Base-by-base conservation (phyloP, 768 basidiomycete species). In the Boletus edulis region DNA sequence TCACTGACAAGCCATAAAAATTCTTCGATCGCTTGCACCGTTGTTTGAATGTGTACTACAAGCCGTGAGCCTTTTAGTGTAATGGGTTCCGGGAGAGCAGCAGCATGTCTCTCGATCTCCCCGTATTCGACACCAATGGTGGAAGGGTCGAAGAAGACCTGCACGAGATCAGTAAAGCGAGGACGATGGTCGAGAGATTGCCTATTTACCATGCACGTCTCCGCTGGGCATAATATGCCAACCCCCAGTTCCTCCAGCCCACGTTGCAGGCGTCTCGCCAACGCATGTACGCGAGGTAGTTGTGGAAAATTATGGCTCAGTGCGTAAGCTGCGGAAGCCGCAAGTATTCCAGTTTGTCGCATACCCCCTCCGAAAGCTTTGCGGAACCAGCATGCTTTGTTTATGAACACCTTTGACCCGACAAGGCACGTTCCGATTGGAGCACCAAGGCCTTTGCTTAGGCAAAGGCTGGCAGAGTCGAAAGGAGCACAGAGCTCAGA, bases 391-490 rank as follows among this genome's bases (percentile, higher is more conserved):
- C 86, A 81, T 0, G 93, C 94, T 62, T 82, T 82, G 8, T 69
- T 65, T 67, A 98, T 94, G 65, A 94, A 89, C 10, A 78, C 82
- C 55, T 82, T 82, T 18, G 85, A 72, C 11, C 96, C 97, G 44
- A 91, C 90, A 15, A 98, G 81, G 59, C 89, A 88, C 17, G 91
- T 91, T 43, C 89, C 88, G 41, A 91, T 69, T 10, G 89, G 90
- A n/a, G 88, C 87, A 61, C 95, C 95, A 52, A 98, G 79, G 44
- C 96, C 97, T 76, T 98, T 99, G 75, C 93, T 96, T 72, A 99
- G 85, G 77, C 96, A 99, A 24, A 97, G 72, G 56, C 90, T 93
- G 63, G 91, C 85, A 1, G 92, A 87, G 67, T 99, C 95, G 70
- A 98, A 98, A 0, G 94, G 94, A 14, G 78, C 83, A 63, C 88